phyloP scores from a whole-genome alignment of 2,329 filamentous ascomycete genomes.

The Phaeomoniella chlamydospora region DNA sequence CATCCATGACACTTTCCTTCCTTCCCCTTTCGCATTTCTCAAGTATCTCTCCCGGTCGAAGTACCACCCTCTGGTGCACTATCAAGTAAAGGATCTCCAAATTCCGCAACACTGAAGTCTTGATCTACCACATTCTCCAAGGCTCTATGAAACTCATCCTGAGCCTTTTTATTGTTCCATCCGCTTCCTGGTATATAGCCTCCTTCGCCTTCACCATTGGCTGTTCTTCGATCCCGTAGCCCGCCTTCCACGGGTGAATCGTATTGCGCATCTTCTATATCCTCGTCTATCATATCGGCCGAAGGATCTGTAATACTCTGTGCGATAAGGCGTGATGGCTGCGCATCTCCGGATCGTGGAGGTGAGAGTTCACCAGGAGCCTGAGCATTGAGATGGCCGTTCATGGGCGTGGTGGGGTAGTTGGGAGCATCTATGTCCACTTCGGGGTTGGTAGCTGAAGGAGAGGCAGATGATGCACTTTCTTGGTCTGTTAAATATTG shows the following conservation, averaged over 20 bases:
- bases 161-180: slow-evolving; percentile 42
- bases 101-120: slow-evolving; percentile 28
- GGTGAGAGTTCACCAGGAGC: slow-evolving; percentile 13
- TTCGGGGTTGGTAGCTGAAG: neutral
- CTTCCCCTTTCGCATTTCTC: neutral
- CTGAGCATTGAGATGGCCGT: slow-evolving; percentile 13
- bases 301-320: neutral
- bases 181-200: slow-evolving; percentile 32
- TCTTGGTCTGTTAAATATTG: no score
- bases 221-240: neutral
- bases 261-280: neutral
- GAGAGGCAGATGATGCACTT: neutral
- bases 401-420: slow-evolving; percentile 9
- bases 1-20: neutral
- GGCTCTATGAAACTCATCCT: slow-evolving; percentile 39
- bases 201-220: slow-evolving; percentile 7
- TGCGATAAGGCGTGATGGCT: neutral
- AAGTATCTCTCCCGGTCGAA: no score
- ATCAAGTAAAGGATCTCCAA: slow-evolving; percentile 8
- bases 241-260: neutral
- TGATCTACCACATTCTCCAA: slow-evolving; percentile 36
- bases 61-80: neutral
- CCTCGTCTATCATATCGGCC: neutral
- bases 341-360: slow-evolving; percentile 7
- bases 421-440: slow-evolving; percentile 1